A percentile compares a stretch with the other conserved stretches of the same genome.
These are phyloP conservation scores for Wakefieldia striispora DNA, from an alignment of 768 basidiomycete genomes.

Conservation along the genomic window DNA sequence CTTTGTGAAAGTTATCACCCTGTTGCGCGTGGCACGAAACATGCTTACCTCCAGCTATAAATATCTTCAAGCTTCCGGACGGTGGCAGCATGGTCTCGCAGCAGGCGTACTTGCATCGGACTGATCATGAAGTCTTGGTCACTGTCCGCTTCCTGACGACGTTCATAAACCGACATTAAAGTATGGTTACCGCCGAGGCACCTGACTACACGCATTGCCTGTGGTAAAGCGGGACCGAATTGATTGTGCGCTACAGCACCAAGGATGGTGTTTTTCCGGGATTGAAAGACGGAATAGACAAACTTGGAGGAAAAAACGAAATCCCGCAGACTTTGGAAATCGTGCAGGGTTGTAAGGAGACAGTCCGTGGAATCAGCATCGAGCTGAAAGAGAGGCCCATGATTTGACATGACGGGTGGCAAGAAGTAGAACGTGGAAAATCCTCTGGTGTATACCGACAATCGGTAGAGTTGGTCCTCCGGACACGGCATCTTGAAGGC, in stretches of 20 bases:
- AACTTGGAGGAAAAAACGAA: slow-evolving; percentile 29
- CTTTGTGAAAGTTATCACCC: slow-evolving; percentile 18
- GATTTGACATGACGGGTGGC: slow-evolving; percentile 2
- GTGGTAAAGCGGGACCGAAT: slow-evolving; percentile 31
- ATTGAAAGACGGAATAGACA: slow-evolving; percentile 30
- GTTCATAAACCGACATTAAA: slow-evolving; percentile 6
- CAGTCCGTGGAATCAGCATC: slow-evolving; percentile 33
- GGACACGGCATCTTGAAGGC: too few species aligned
- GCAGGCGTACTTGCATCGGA: slow-evolving; percentile 17
- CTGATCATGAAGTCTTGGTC: slow-evolving; percentile 6
- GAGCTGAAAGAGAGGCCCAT: background rate
- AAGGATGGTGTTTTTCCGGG: slow-evolving; percentile 30
- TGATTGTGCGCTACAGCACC: slow-evolving; percentile 30
- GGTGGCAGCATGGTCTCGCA: slow-evolving; percentile 25
- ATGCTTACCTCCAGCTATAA: slow-evolving; percentile 38
- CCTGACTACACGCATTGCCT: slow-evolving; percentile 28
- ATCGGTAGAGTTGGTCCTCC: too few species aligned
- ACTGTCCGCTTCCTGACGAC: slow-evolving; percentile 6
- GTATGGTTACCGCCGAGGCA: slow-evolving; percentile 5
- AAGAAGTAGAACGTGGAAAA: background rate
- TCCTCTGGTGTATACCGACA: background rate
- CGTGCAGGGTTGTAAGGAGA: slow-evolving; percentile 27
- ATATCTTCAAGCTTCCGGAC: slow-evolving; percentile 35
- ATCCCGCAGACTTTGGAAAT: slow-evolving; percentile 28
- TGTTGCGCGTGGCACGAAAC: background rate